Percentiles rank a stretch among this genome's conserved stretches.
Evolutionary conservation across 345 rosid species (phyloP).

Genomic region (Pistacia integerrima): DNA sequence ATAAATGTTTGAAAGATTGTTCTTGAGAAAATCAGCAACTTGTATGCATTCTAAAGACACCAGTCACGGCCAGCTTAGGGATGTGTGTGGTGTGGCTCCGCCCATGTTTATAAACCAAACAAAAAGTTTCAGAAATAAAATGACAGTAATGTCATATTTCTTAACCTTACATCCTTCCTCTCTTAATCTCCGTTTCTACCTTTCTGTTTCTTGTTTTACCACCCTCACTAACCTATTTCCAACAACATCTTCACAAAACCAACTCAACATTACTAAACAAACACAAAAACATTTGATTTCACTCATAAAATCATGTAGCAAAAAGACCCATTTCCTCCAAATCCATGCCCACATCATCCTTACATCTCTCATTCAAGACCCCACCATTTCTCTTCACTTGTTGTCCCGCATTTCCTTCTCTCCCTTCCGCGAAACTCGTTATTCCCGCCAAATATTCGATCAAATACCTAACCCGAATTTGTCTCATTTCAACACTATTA

Average conservation of each 20-base stretch:
- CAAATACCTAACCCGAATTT: slow-evolving; percentile 48
- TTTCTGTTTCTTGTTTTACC: not conserved
- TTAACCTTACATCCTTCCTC: not conserved
- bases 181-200: not conserved
- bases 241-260: not conserved
- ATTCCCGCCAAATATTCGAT: slow-evolving; percentile 54
- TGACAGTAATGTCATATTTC: not conserved
- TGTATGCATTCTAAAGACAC: too few species aligned
- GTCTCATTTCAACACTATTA: slow-evolving; percentile 64
- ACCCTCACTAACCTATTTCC: not conserved
- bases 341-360: slow-evolving; percentile 67
- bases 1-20: too few species aligned
- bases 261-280: not conserved
- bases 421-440: slow-evolving; percentile 35
- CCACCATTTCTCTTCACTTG: slow-evolving; percentile 50
- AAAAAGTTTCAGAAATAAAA: not conserved
- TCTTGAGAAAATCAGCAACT: too few species aligned
- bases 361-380: slow-evolving; percentile 44
- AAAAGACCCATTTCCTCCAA: slow-evolving; percentile 54
- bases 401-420: slow-evolving; percentile 54
- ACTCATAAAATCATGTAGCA: slow-evolving; percentile 55
- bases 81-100: too few species aligned
- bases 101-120: too few species aligned
- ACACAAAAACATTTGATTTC: slow-evolving; percentile 33
- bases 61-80: too few species aligned